Conservation (phyloP, 2,329 filamentous ascomycete genomes). For the Aspergillus pseudotamarii region DNA sequence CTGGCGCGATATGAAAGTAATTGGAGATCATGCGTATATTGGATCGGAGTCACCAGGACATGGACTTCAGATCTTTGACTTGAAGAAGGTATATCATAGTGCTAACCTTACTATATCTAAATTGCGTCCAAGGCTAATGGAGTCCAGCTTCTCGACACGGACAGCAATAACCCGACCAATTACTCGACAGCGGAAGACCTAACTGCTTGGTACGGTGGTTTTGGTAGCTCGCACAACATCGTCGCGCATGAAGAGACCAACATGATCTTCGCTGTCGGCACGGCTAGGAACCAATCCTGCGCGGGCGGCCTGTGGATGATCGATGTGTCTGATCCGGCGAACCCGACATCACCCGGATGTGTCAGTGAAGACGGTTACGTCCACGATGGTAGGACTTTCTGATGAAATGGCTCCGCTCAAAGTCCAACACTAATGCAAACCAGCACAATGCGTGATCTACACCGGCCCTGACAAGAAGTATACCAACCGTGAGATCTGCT, state of each 20-base stretch:
- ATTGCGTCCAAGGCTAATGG: not conserved
- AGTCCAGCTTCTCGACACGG: constrained; percentile 4
- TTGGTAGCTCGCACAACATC: constrained; percentile 25
- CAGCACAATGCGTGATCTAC: constrained; percentile 25
- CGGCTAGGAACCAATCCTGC: constrained; percentile 15
- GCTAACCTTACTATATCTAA: too few relatives aligned
- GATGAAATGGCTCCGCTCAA: not conserved
- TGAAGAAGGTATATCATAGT: constrained; percentile 17
- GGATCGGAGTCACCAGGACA: constrained; percentile 21
- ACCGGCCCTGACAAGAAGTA: constrained; percentile 18
- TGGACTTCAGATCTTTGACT: constrained; percentile 23
- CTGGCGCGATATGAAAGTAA: constrained; percentile 24
- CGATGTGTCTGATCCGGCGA: constrained; percentile 22
- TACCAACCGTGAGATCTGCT: constrained; percentile 21
- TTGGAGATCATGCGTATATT: constrained; percentile 21
- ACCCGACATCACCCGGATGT: constrained; percentile 20
- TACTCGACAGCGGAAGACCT: constrained; percentile 16
- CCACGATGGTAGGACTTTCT: constrained; percentile 17
- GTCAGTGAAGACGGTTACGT: constrained; percentile 23
- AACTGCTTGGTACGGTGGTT: constrained; percentile 21
- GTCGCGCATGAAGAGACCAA: constrained; percentile 22
- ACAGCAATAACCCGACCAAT: constrained; percentile 9
- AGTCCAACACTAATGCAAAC: not conserved
- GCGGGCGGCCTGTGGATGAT: constrained; percentile 24
- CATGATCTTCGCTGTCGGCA: constrained; percentile 23